Evolutionary conservation across 371 early-diverging fungal species (phyloP).

Genomic region (Nematocida sp.): DNA sequence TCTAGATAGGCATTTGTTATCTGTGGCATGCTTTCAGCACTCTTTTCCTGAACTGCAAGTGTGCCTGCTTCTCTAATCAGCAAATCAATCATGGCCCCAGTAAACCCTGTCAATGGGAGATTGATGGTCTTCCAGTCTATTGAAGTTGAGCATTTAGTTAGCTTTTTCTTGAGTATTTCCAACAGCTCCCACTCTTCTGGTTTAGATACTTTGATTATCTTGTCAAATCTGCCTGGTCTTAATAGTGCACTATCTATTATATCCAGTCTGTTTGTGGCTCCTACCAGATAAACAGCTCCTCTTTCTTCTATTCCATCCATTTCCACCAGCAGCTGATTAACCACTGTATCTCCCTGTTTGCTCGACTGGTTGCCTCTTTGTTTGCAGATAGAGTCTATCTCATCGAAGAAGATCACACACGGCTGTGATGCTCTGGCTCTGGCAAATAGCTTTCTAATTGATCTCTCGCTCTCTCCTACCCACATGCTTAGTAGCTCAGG

Average conservation of each 20-base stretch:
- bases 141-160: slow-evolving; percentile 51
- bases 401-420: slow-evolving; percentile 90
- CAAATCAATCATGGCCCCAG: slow-evolving; percentile 63
- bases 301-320: slow-evolving; percentile 87
- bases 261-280: slow-evolving; percentile 94
- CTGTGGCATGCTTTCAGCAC: slow-evolving; percentile 22
- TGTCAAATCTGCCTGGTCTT: slow-evolving; percentile 94
- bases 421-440: slow-evolving; percentile 83
- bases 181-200: slow-evolving; percentile 66
- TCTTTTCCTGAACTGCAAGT: slow-evolving; percentile 55
- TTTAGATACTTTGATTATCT: slow-evolving; percentile 80
- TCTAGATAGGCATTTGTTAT: slow-evolving; percentile 22
- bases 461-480: slow-evolving; percentile 96
- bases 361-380: slow-evolving; percentile 61
- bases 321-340: slow-evolving; percentile 91
- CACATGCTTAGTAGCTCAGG: slow-evolving; percentile 97
- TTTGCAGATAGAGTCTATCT: slow-evolving; percentile 91
- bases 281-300: slow-evolving; percentile 69
- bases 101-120: slow-evolving; percentile 58
- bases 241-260: slow-evolving; percentile 89
- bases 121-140: slow-evolving; percentile 28
- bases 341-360: slow-evolving; percentile 75
- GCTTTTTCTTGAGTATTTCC: slow-evolving; percentile 62
- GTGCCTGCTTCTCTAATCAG: slow-evolving; percentile 60
- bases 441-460: slow-evolving; percentile 88